Base-by-base conservation (phyloP, 192 early-diverging fungal species). In the Umbelopsis vinacea region DNA sequence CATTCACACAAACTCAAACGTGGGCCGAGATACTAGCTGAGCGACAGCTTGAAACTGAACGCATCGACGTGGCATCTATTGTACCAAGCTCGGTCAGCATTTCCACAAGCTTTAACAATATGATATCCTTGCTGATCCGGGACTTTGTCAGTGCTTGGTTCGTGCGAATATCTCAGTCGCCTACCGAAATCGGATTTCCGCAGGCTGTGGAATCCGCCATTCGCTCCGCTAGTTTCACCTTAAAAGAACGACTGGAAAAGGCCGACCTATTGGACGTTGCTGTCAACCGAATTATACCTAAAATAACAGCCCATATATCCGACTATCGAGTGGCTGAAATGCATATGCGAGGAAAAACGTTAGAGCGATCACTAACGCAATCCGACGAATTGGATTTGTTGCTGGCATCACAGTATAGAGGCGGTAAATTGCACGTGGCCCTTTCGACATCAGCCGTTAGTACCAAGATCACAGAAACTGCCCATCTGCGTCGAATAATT, bases 241-340 rank as follows among this genome's bases (percentile, higher is more conserved):
- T 89, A 46, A 79, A 76, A 17, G 29, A 54, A 23, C 80, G 90
- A 17, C 43, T 86, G 21, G 74, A 84, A 50, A 68, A 78, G 14
- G 71, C 90, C 33, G 95, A 97, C 70, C 68, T 87, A 24, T 79
- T 89, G 0, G 79, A 88, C 26, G 71, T 94, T 24, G 66, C 91
- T 1, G 82, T 93, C 12, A 82, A 82, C 14, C 82, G 84, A 40
- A 73, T 93, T 22, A 68, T 95, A 52, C 92, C 94, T 33, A 78
- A 89, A 29, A 73, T 92, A n/a, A 94, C 92, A 0, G 60, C 77
- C 3, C 95, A 97, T 67, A 76, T 95, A 3, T 81, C 78, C 21
- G 87, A 93, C 45, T 89, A 84, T 63, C 78, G 87, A 6, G 71
- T 69, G 9, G 92, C 92, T 11, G 92, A 92, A 63, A 81, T 79